Conservation (phyloP, 2,329 filamentous ascomycete genomes). For the Paraphoma chrysanthemicola region DNA sequence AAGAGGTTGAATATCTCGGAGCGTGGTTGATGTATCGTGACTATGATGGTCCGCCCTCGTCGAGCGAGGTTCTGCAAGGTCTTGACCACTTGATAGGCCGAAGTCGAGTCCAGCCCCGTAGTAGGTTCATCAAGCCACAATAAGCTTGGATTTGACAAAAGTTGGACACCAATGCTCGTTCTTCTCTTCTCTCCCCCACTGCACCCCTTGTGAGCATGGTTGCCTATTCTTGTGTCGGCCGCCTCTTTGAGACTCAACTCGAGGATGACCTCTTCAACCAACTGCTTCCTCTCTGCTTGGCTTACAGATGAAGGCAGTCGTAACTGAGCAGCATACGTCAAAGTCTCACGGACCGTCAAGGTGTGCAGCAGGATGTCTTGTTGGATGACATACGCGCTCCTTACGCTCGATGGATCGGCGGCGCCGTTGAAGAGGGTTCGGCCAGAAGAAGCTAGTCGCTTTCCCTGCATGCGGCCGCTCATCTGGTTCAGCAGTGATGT, state of each 20-base stretch:
- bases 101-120: constrained; percentile 78
- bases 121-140: constrained; percentile 82
- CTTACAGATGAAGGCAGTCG: constrained; percentile 70
- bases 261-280: constrained; percentile 79
- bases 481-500: constrained; percentile 67
- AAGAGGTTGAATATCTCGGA: constrained; percentile 83
- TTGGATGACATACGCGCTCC: constrained; percentile 76
- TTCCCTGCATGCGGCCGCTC: constrained; percentile 70
- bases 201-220: constrained; percentile 74
- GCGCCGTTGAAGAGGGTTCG: constrained; percentile 67
- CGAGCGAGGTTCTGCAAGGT: constrained; percentile 72
- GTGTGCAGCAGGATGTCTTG: constrained; percentile 77
- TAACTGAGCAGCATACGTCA: constrained; percentile 75
- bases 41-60: constrained; percentile 74
- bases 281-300: constrained; percentile 62
- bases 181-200: constrained; percentile 81
- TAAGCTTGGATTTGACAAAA: constrained; percentile 79
- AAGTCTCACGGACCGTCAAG: constrained; percentile 76
- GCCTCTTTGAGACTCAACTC: constrained; percentile 80
- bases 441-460: constrained; percentile 61
- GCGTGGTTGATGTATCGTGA: constrained; percentile 78
- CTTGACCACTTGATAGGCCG: constrained; percentile 74
- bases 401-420: constrained; percentile 56
- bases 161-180: constrained; percentile 78
- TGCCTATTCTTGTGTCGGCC: constrained; percentile 76